Conservation (phyloP, 306 rosid species). For the Rosa lucieae region DNA sequence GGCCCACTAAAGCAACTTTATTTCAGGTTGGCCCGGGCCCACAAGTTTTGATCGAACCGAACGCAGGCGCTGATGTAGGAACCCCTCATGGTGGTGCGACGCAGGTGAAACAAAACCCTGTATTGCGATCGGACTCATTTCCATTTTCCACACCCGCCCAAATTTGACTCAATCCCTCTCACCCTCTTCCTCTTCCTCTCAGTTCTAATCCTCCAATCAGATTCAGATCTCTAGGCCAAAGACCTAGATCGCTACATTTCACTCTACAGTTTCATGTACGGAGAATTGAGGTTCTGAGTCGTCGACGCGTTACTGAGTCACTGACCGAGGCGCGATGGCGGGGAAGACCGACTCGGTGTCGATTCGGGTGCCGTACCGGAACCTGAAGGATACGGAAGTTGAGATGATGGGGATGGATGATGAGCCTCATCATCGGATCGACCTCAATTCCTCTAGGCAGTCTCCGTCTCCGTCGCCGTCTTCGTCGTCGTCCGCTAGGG, state of each 20-base stretch:
- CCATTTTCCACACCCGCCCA: constrained; percentile 43
- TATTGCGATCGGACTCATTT: constrained; percentile 25
- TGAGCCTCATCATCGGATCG: constrained; percentile 52
- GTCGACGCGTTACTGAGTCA: constrained; percentile 27
- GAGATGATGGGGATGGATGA: constrained; percentile 63
- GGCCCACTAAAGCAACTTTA: neutral
- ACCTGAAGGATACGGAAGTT: constrained; percentile 63
- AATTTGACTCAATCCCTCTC: constrained; percentile 34
- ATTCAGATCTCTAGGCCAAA: constrained; percentile 4
- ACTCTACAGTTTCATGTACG: constrained; percentile 27
- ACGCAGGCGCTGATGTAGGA: constrained; percentile 15
- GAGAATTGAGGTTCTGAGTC: constrained; percentile 12
- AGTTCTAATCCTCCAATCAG: neutral
- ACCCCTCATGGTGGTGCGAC: constrained; percentile 36
- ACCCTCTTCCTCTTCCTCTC: neutral
- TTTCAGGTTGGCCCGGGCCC: constrained; percentile 5
- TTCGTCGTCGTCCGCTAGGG: constrained; percentile 25
- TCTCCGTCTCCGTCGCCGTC: constrained; percentile 32
- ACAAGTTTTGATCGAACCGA: constrained; percentile 1
- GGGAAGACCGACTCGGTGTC: constrained; percentile 57
- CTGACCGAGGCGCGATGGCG: constrained; percentile 52
- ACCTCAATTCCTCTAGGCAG: constrained; percentile 40
- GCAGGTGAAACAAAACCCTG: constrained; percentile 24
- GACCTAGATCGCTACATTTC: constrained; percentile 2
- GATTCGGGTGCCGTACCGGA: constrained; percentile 77